Base-by-base conservation (phyloP, 495 filamentous ascomycete species). In the Penicillium longicatenatum region DNA sequence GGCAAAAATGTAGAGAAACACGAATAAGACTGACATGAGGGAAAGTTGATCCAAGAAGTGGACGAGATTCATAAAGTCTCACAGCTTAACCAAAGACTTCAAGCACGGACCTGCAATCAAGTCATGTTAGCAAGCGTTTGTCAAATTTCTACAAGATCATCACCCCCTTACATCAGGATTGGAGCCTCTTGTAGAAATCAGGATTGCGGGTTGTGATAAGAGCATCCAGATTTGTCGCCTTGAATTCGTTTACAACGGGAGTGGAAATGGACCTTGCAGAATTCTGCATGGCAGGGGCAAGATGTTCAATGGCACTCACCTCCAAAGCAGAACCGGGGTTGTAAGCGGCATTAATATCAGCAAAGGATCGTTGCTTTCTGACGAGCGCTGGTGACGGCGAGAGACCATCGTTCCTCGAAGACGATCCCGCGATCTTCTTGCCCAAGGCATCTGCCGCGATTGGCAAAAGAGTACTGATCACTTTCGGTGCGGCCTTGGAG, bases 381-480 rank as follows among this genome's bases (percentile, higher is more conserved):
- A 35, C 12, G 31, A 14, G 1, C 37, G 37, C 3, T 35, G 37
- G 37, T 39, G 37, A 6, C 7, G 37, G 37, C 5, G 37, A 39
- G 16, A 39, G 37, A n/a, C 11, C 16, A 39, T n/a, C 0, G 37
- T 4, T n/a, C 5, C 8, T 39, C 16, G 37, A n/a, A 46, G 22
- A 29, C 2, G 43, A 24, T 10, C 17, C 43, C 4, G 43, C 19
- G 24, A 21, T 24, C 20, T 47, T n/a, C 45, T 30, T 47, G 6
- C 22, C 9, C 45, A 47, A 47, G 22, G 45, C 45, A 47, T 24
- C 21, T 47, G 22, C 45, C 45, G 22, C 22, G 22, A 47, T 47
- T 29, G 45, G 45, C 22, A 47, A 47, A 29, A 47, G 9, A 47
- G 45, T n/a, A 22, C 14, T n/a, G 5, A 47, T 47, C 1, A 47